These are phyloP conservation scores for Sporothrix euskadiensis DNA, from an alignment of 2,329 filamentous ascomycete genomes.

Conservation along the genomic window DNA sequence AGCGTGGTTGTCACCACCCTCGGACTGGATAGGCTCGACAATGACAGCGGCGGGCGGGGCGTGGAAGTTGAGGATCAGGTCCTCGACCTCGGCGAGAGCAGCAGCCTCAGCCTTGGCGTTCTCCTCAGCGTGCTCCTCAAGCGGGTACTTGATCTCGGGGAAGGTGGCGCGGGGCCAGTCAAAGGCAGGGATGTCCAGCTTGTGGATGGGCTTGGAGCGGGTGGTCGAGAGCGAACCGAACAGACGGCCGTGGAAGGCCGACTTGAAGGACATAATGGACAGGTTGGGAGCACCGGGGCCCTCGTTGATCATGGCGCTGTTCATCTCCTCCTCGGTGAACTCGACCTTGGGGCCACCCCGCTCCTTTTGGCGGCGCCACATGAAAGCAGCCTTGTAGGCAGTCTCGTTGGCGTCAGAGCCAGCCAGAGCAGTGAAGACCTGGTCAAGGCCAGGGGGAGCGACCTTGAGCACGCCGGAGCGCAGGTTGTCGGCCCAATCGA, in stretches of 20 bases:
- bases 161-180: conserved; percentile 93
- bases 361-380: conserved; percentile 80
- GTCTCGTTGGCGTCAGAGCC: conserved; percentile 93
- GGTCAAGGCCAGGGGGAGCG: conserved; percentile 78
- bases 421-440: conserved; percentile 87
- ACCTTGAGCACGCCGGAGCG: conserved; percentile 78
- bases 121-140: conserved; percentile 75
- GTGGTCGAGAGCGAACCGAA: conserved; percentile 87
- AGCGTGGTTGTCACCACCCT: conserved; percentile 93
- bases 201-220: conserved; percentile 90
- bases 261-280: conserved; percentile 86
- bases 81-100: conserved; percentile 79
- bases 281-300: conserved; percentile 72
- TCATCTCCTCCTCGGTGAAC: conserved; percentile 75
- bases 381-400: conserved; percentile 94
- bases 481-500: conserved; percentile 79
- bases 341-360: conserved; percentile 76
- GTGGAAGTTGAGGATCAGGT: conserved; percentile 76
- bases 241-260: conserved; percentile 85
- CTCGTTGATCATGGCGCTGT: conserved; percentile 76
- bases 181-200: conserved; percentile 90
- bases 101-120: conserved; percentile 80
- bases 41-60: conserved; percentile 78
- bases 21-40: conserved; percentile 88
- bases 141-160: conserved; percentile 81